Evolutionary conservation across 495 filamentous ascomycete species (phyloP), one percentile per base, ranked within the genome.

Genomic region (Neurospora discreta): DNA sequence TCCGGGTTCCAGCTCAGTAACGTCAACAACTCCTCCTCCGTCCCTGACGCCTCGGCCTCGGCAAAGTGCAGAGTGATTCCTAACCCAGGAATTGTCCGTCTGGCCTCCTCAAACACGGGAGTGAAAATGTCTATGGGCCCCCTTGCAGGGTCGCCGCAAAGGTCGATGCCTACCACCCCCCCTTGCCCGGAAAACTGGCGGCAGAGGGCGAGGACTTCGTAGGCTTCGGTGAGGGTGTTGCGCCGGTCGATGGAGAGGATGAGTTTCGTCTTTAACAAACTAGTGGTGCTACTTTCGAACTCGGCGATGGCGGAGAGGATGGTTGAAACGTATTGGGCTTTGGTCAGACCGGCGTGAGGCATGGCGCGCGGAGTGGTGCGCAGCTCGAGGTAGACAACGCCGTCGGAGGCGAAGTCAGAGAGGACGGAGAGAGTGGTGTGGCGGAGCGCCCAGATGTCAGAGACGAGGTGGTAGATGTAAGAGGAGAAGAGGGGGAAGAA

Each of bases 1-100:
- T 92, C 88, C 6, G 92, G 93, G 68, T 78, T 44, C 81, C 89
- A 94, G 0, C 78, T 79, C 71, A 97, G 83, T 68, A 95, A 78
- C 1, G 82, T 84, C 13, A 79, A 70, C 15, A 96, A 79, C 78
- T 96, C 93, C 4, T 79, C 75, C 3, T 83, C 82, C 5, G 83
- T 80, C 0, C 82, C 84, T 7, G 87, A 88, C 10, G 78, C 77
- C 16, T 82, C 80, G 1, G 85, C 84, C 78, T 96, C 93, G 13
- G 89, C 93, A 75, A 95, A 95, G 79, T 97, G 93, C 46, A 95
- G 77, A 1, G 93, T 94, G 16, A 93, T 77, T 2, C 84, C 83
- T 26, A 95, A 78, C 0, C 85, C 85, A 0, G 75, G 71, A 36
- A 82, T 73, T 0, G 78, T 73, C 8, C 75, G 72, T 72, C 85